Base-by-base conservation (phyloP, 331 rosid species). In the Telfairia occidentalis region DNA sequence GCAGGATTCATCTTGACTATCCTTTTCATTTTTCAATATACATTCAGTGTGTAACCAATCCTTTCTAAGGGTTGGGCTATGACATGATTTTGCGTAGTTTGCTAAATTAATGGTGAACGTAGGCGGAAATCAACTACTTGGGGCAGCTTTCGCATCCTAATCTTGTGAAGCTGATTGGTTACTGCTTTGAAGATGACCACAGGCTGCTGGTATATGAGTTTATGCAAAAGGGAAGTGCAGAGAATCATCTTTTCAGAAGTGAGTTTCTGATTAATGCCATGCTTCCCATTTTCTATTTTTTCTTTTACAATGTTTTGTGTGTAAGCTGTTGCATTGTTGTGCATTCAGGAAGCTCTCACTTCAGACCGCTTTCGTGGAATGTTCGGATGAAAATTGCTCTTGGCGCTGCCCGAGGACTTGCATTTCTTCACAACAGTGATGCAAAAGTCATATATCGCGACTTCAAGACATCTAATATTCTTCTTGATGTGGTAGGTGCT, bases 171-270 rank as follows among this genome's bases (percentile, higher is more conserved):
- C 76, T 92, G 80, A 81, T 92, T 70, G 97, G 96, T 64, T 90
- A 88, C 81, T 92, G 97, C 88, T 73, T 87, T 12, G 96, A 92
- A 82, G 96, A 92, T 54, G 96, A 92, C 40, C 95, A 92, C 30
- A 86, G 97, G 61, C 91, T 90, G 78, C 76, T 92, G 60, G 91
- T 86, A 16, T 92, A 92, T 10, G 97, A 92, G 77, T 92, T 87
- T 83, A 88, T 92, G 97, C 84, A 96, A 10, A 92, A 89, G 91
- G 96, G 97, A 54, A 92, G 96, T 81, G 82, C 90, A 83, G 97
- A 92, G 77, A 90, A 90, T 78, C 97, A 92, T 81, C 88, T 92
- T 18, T 92, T 92, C 85, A 81, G 96, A 83, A 88, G 97, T 92
- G 76, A 86, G 95, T 87, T 60, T 65, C 64, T 72, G 37, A 61